A percentile compares a stretch with the other conserved stretches of the same genome.
phyloP scores from a whole-genome alignment of 805 yeast species.

The Metschnikowia amazonensis region DNA sequence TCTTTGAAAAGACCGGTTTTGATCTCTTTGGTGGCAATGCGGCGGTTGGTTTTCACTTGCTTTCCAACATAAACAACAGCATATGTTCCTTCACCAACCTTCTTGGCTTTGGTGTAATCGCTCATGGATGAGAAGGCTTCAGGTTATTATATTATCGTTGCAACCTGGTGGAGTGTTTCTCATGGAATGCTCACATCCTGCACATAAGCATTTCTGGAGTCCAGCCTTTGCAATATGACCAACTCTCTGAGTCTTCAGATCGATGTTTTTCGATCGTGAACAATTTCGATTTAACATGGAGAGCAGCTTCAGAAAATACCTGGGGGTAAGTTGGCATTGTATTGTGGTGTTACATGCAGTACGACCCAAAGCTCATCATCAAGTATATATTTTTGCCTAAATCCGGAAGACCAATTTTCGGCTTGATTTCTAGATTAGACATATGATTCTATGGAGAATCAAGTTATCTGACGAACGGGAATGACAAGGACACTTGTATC shows the following conservation, averaged over 20 bases:
- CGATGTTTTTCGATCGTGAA: not conserved
- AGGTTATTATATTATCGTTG: not conserved
- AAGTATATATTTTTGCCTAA: too few species aligned
- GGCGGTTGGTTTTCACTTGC: constrained; percentile 49
- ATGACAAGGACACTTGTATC: too few species aligned
- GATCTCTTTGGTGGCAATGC: constrained; percentile 91
- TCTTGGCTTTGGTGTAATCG: constrained; percentile 54
- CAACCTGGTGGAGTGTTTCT: constrained; percentile 1
- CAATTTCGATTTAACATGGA: not conserved
- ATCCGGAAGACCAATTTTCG: too few species aligned
- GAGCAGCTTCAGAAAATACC: too few species aligned
- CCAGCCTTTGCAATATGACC: not conserved
- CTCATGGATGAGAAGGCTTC: not conserved
- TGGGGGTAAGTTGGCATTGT: too few species aligned
- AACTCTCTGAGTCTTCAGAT: not conserved
- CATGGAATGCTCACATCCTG: not conserved
- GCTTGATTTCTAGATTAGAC: too few species aligned
- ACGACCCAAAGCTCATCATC: too few species aligned
- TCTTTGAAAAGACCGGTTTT: constrained; percentile 92
- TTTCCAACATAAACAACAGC: constrained; percentile 92
- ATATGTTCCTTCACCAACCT: constrained; percentile 98
- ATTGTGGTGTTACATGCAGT: too few species aligned
- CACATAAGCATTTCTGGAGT: not conserved
- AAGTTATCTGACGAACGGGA: too few species aligned
- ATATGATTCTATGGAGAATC: too few species aligned